phyloP scores from a whole-genome alignment of 2,329 filamentous ascomycete species.

The Neofusicoccum kwambonambiense region DNA sequence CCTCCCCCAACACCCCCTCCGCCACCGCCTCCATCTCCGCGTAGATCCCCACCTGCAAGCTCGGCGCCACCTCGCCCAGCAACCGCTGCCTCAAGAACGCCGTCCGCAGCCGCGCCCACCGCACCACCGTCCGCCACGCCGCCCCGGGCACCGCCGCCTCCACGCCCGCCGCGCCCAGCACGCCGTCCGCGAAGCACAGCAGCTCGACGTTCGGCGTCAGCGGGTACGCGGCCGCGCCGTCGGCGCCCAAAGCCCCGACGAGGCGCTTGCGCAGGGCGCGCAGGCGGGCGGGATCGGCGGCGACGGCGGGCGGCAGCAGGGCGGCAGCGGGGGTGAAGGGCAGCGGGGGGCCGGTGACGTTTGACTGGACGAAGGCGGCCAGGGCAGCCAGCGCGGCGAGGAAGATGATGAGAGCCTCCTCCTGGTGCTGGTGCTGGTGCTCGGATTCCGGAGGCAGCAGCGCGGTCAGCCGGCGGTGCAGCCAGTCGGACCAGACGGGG shows the following conservation, averaged over 20 bases:
- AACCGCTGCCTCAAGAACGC: constrained; percentile 72
- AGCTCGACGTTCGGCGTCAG: constrained; percentile 82
- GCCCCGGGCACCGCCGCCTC: constrained; percentile 18
- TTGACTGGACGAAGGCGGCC: constrained; percentile 79
- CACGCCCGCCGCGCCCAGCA: constrained; percentile 24
- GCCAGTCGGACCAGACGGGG: constrained; percentile 44
- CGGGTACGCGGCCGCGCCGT: constrained; percentile 83
- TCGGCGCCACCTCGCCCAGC: constrained; percentile 58
- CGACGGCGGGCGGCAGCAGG: constrained; percentile 51
- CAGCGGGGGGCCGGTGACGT: constrained; percentile 84
- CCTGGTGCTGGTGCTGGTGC: constrained; percentile 9
- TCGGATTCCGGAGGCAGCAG: not conserved
- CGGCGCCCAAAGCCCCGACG: constrained; percentile 68
- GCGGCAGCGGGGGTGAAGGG: constrained; percentile 52
- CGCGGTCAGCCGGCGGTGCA: constrained; percentile 17
- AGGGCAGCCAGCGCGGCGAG: constrained; percentile 67
- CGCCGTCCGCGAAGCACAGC: constrained; percentile 67
- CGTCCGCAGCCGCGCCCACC: constrained; percentile 68
- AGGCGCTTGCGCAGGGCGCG: constrained; percentile 56
- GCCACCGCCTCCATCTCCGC: constrained; percentile 58
- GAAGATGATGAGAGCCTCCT: constrained; percentile 44
- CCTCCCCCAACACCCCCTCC: constrained; percentile 34
- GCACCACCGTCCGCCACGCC: constrained; percentile 27
- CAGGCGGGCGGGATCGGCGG: constrained; percentile 33
- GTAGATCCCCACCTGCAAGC: constrained; percentile 61